Base-by-base conservation (phyloP, 805 yeast genomes). In the Spathaspora sp. region DNA sequence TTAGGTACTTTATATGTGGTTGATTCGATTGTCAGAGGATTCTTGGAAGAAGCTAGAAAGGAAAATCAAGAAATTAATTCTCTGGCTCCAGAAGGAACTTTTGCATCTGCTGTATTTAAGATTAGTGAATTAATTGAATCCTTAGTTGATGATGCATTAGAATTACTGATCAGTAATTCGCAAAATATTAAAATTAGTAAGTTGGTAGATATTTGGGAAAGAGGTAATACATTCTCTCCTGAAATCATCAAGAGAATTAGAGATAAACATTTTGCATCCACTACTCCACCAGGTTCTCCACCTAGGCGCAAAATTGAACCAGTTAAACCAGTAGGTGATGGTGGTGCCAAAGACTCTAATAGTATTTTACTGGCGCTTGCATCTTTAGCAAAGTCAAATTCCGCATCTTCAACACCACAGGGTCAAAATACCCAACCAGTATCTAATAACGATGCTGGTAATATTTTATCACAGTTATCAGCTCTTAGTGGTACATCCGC, bases 201-300 rank as follows among this genome's bases (percentile, higher is more conserved):
- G 69, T 77, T 94, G 59, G 80, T 94, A 57, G 96, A 89, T 56
- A 92, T 94, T 61, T 94, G 99, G 99, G 89, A 83, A 58, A 83
- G 89, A 57, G 86, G 91, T 38, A 83, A 82, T 43, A 87, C 97
- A 14, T 93, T 94, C 70, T 75, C 76, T 50, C 79, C 80, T 43
- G 75, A 76, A 42, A 70, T 77, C 31, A 72, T 94, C 50, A 68
- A 76, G 44, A 64, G 77, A 17, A 78, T 89, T 52, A 80, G 85
- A 63, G 67, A 75, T 11, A 84, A 80, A 62, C 80, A 80, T 65
- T 87, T 86, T 61, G 71, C 69, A 47, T 73, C 90, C 14, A 78
- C 83, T 9, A 86, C 96, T 4, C 93, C 94, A 39, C 86, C 86
- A 2, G 86, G 82, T 26, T 60, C 77, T 12, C 79, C 87, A 14